Evolutionary conservation across 257 asterid species (phyloP), one percentile per base, ranked within the genome.

Genomic region (Solanum rostratum): DNA sequence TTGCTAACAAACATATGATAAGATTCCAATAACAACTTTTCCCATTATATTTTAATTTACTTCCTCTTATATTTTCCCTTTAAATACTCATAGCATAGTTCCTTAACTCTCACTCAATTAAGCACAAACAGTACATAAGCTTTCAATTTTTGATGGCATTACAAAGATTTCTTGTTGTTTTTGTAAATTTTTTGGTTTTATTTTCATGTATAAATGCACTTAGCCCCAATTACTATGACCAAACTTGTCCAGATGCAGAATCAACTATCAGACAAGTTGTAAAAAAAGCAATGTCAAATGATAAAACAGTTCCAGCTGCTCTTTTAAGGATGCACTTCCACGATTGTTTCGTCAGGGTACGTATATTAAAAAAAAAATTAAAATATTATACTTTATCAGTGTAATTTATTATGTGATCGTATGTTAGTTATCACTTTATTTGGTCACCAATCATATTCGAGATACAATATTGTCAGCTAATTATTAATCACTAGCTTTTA

Each of bases 311-410:
- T 49, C 92, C 98, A 1, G 98, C 98, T 19, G 98, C 98, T 16
- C 86, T 95, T 3, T 97, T 95, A 14, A 86, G 98, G 86, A 92
- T 92, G 97, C 97, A 95, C 69, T 95, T 95, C 88, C 98, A 95
- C 83, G 98, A 95, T 79, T 95, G 98, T 85, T 95, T 95, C 80
- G 84, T 95, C 57, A 92, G 97, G 88, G 98, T 95, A 59, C 66
- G 66, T 59, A 88, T 5, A 45, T 9, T 68, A 73, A 2, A 10
- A 1, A 18, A 0, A 16, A 0, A 10, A 4, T 70, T 18, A 0
- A 12, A 5, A n/a, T 43, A 3, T 45, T 24, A 1, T 46, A n/a
- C 13, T 3, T 24, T 45, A 13, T 45, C 33, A 22, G 0, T 2
- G 39, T n/a, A 73, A 0, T 73, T 45, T 73, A 73, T 22, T 14